Base-by-base conservation (phyloP, 2,329 filamentous ascomycete genomes). In the Metarhizium anisopliae region DNA sequence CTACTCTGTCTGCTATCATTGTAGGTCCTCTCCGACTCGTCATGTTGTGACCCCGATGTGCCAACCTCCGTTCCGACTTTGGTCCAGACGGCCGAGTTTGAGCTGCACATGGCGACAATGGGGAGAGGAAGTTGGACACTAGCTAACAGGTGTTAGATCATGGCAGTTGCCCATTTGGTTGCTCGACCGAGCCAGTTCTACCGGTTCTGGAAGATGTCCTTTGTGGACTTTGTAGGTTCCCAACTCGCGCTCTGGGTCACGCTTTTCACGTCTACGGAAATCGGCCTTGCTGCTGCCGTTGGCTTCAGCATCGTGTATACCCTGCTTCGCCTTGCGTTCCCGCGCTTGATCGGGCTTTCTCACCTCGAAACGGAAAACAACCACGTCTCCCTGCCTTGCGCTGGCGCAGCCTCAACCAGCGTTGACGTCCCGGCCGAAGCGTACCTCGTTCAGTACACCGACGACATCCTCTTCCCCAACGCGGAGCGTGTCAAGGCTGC, bases 201-300 rank as follows among this genome's bases (percentile, higher is more conserved):
- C 66, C 72, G 74, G 14, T 86, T 83, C 69, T 87, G 83, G 81
- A 80, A 79, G 59, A 81, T 82, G 2, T 85, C 82, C 0, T 74
- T 86, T 3, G 78, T 82, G 14, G 84, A 87, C 67, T 86, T 86
- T 61, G 75, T 83, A 53, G 78, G 81, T 0, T 77, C 80, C 32
- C 83, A 85, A 77, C 72, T 86, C 35, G 77, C 82, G 4, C 81
- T 86, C 62, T 86, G 83, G 79, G 72, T 86, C 3, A 83, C 82
- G 0, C 75, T 86, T 10, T 84, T 86, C 61, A 77, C 79, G 2
- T 79, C 77, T 0, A 81, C 80, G 1, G 81, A 85, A 60, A 74
- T 81, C 40, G 84, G 83, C 13, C 83, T 86, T 47, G 82, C 74
- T 20, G 70, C 71, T 20, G 77, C 81, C 1, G 82, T 85, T 1